phyloP scores from a whole-genome alignment of 192 early-diverging fungal genomes.

The Coemansia sp. region DNA sequence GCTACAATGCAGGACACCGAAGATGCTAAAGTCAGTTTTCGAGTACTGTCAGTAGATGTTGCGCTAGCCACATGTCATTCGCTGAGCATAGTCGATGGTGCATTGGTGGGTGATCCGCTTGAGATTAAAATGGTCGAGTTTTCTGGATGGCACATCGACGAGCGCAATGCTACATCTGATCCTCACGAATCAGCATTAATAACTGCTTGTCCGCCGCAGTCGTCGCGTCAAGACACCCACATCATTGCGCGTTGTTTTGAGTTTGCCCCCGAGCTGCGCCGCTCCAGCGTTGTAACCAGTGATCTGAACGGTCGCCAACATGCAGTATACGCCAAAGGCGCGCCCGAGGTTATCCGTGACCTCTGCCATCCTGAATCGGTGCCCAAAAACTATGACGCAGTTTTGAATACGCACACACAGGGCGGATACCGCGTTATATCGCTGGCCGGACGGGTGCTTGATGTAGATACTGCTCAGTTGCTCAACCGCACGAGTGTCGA shows the following conservation, averaged over 20 bases:
- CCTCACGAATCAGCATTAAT: not conserved
- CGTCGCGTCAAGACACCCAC: conserved; percentile 14
- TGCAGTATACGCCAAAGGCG: conserved; percentile 88
- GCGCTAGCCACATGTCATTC: conserved; percentile 80
- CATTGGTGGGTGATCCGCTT: conserved; percentile 90
- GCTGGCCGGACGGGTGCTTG: conserved; percentile 71
- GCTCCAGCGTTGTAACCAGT: conserved; percentile 87
- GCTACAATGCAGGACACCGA: not conserved
- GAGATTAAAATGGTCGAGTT: conserved; percentile 98
- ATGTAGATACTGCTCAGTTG: conserved; percentile 56
- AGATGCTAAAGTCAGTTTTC: not conserved
- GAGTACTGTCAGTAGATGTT: conserved; percentile 32
- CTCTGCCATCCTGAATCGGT: conserved; percentile 79
- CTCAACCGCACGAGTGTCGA: conserved; percentile 75
- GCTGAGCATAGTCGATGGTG: conserved; percentile 79
- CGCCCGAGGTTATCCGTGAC: conserved; percentile 86
- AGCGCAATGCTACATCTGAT: conserved; percentile 54
- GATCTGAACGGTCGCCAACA: conserved; percentile 22
- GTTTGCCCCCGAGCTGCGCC: conserved; percentile 81
- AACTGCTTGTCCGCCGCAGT: conserved; percentile 12
- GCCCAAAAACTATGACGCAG: conserved; percentile 73
- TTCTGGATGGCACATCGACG: conserved; percentile 87
- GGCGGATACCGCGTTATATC: conserved; percentile 95
- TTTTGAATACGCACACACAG: conserved; percentile 79
- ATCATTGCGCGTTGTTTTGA: conserved; percentile 80